Base-by-base conservation (phyloP, 2,329 filamentous ascomycete species). In the Bipolaris sorokiniana region DNA sequence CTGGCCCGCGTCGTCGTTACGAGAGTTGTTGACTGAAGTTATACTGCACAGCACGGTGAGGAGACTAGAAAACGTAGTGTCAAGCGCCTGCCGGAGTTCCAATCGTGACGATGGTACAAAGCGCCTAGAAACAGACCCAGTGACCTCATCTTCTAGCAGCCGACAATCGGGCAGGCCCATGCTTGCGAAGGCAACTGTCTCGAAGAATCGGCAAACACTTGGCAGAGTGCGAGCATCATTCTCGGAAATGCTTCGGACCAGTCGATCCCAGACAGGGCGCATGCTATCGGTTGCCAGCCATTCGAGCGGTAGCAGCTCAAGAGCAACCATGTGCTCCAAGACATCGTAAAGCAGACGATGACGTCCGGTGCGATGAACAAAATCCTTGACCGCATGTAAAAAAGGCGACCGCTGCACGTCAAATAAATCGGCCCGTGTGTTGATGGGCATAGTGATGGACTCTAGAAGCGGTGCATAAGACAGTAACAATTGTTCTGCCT, bases 251-350 rank as follows among this genome's bases (percentile, higher is more conserved):
- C 66, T 66, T 36, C 68, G 69, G 10, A 77, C 67, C 3, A 77
- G 50, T 36, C 67, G 68, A 31, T 69, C 73, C 72, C 73, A 78
- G 4, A 77, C 41, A 3, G 68, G 66, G 13, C 67, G 72, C 70
- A 78, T 74, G 15, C 59, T 62, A 33, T 68, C 63, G 2, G 76
- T 77, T 2, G 76, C 75, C 15, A 77, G 58, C 76, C 76, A 78
- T 50, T 77, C 75, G 9, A 77, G 48, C 3, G 74, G 75, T 9
- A 78, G 50, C 11, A 73, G 64, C 34, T 74, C 70, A 42, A 72
- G 61, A 10, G 67, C 68, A 15, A 78, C 57, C 67, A 77, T 67
- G 34, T 68, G 65, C 41, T 71, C 68, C 2, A 78, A 54, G 3
- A 71, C 44, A n/a, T 74, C 70, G 54, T 73, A 77, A 3, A 77